A percentile compares a stretch with the other conserved stretches of the same genome.
Conservation (phyloP, 768 basidiomycete genomes). For the Auriscalpium microsporum region DNA sequence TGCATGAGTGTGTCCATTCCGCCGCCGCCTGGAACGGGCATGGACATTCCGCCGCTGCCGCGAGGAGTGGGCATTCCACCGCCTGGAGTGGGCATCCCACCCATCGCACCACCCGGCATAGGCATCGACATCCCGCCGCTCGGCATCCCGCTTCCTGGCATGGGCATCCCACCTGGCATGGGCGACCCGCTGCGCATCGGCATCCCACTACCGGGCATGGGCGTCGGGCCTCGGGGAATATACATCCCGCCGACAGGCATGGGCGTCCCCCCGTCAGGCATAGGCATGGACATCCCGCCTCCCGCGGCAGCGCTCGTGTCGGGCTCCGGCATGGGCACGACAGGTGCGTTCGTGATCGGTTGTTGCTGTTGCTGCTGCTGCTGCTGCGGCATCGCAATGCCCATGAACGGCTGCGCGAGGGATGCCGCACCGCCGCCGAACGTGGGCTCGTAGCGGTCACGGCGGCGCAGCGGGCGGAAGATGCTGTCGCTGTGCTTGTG, state of each 20-base stretch:
- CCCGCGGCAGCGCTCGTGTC: neutral
- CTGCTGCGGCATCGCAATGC: neutral
- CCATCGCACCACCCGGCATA: neutral
- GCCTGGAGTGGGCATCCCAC: neutral
- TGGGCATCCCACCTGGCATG: neutral
- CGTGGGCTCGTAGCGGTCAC: neutral
- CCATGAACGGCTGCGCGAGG: neutral
- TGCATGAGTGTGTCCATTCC: neutral
- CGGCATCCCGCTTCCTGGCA: neutral
- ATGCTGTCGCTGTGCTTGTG: neutral
- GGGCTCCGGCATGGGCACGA: slow-evolving; percentile 5
- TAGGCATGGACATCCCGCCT: neutral
- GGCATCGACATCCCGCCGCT: slow-evolving; percentile 1
- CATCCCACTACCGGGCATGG: neutral
- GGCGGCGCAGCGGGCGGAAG: slow-evolving; percentile 1
- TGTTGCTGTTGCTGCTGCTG: neutral
- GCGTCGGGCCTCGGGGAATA: slow-evolving; percentile 4
- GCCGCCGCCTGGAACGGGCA: too few species aligned
- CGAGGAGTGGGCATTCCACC: too few species aligned
- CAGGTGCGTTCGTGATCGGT: neutral
- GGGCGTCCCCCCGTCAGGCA: neutral
- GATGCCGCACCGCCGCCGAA: neutral
- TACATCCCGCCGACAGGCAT: neutral
- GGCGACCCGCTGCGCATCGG: neutral
- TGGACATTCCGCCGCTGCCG: too few species aligned